Evolutionary conservation across 129 eudicot genomes (phyloP).

Genomic region (Sambucus nigra): DNA sequence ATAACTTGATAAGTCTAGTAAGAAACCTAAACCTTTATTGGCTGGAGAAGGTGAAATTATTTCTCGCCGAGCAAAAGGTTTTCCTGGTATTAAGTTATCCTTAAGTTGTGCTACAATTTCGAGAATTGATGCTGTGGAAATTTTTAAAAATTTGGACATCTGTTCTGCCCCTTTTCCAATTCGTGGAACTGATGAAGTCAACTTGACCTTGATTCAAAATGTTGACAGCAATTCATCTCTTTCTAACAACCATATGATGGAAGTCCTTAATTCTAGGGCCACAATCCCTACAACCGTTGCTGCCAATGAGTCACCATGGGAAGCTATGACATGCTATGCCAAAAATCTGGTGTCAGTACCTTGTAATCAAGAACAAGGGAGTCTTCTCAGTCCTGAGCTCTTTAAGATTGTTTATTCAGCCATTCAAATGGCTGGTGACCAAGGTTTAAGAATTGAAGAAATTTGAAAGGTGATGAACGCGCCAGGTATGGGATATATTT

Average conservation of each 20-base stretch:
- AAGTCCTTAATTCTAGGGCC: conserved; percentile 15
- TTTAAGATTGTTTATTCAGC: conserved; percentile 49
- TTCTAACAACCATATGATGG: conserved; percentile 20
- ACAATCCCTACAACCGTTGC: conserved; percentile 14
- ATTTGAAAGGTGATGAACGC: conserved; percentile 28
- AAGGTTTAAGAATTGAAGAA: conserved; percentile 71
- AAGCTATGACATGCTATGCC: conserved; percentile 65
- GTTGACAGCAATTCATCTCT: conserved; percentile 13
- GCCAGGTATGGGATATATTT: conserved; percentile 28
- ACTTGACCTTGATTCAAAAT: conserved; percentile 12
- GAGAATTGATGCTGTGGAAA: conserved; percentile 28
- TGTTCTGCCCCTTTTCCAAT: not conserved
- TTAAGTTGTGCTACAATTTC: conserved; percentile 39
- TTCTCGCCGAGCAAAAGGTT: conserved; percentile 80
- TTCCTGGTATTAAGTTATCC: conserved; percentile 67
- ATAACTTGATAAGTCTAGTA: too few relatives aligned
- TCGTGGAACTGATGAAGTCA: conserved; percentile 15
- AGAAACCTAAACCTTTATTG: conserved; percentile 35
- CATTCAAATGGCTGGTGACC: conserved; percentile 89
- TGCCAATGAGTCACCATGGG: conserved; percentile 54
- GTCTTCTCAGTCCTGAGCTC: conserved; percentile 31
- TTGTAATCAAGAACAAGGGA: conserved; percentile 17
- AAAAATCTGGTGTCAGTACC: conserved; percentile 18
- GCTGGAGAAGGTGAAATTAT: conserved; percentile 44
- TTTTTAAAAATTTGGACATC: conserved; percentile 19